Percentiles rank a stretch among this genome's conserved stretches.
These are phyloP conservation scores for Penicillium steckii DNA, from an alignment of 495 filamentous ascomycete species.

Conservation along the genomic window DNA sequence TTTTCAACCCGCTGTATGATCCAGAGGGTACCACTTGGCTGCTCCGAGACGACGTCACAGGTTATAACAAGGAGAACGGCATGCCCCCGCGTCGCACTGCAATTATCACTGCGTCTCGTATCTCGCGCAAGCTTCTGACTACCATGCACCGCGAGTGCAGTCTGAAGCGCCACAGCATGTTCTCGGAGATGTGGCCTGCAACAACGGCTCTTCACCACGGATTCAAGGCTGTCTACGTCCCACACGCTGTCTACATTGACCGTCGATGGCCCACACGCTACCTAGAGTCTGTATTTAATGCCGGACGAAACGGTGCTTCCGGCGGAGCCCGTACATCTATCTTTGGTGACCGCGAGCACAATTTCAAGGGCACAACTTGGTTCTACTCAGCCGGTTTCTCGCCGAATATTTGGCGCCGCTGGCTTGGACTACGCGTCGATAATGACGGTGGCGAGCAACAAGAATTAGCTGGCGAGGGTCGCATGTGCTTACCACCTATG, in stretches of 20 bases:
- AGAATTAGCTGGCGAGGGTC: conserved; percentile 71
- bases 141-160: conserved; percentile 90
- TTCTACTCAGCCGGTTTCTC: conserved; percentile 91
- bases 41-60: conserved; percentile 83
- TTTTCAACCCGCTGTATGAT: conserved; percentile 91
- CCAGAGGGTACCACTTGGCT: conserved; percentile 87
- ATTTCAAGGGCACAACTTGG: conserved; percentile 86
- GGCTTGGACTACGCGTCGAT: conserved; percentile 82
- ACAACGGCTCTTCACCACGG: conserved; percentile 88
- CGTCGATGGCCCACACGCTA: conserved; percentile 81
- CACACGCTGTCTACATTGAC: conserved; percentile 89
- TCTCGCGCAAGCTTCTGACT: conserved; percentile 75
- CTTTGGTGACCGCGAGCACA: conserved; percentile 86
- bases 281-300: conserved; percentile 81
- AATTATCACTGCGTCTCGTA: conserved; percentile 81
- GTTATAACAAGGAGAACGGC: conserved; percentile 69
- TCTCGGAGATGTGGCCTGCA: conserved; percentile 95
- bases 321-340: conserved; percentile 71
- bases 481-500: conserved; percentile 94
- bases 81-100: conserved; percentile 79
- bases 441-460: conserved; percentile 84
- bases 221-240: conserved; percentile 90
- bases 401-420: conserved; percentile 78
- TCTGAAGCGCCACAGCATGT: conserved; percentile 80
- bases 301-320: conserved; percentile 74